Conservation (phyloP, 2,329 filamentous ascomycete species). For the Monosporascus sp. region DNA sequence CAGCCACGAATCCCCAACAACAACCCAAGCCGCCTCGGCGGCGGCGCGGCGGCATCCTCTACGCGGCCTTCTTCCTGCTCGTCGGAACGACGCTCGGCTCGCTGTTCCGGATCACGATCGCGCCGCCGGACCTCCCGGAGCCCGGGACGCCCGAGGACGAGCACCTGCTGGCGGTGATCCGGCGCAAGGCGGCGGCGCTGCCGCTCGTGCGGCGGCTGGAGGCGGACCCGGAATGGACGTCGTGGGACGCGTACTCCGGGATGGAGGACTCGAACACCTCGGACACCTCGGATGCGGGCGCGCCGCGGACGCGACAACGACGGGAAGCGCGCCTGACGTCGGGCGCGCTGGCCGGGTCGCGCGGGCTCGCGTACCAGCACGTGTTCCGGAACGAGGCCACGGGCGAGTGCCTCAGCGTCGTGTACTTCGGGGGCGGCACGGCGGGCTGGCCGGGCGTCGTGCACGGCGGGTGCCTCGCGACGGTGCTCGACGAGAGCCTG, state of each 20-base stretch:
- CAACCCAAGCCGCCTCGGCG: constrained; percentile 19
- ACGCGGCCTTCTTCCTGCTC: constrained; percentile 32
- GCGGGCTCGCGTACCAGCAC: constrained; percentile 49
- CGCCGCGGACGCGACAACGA: neutral
- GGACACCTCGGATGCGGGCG: neutral
- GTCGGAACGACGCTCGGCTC: constrained; percentile 36
- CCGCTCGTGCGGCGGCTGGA: constrained; percentile 43
- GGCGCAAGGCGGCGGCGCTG: constrained; percentile 37
- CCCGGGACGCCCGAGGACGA: constrained; percentile 37
- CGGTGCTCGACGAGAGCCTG: constrained; percentile 64
- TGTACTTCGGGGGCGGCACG: constrained; percentile 62
- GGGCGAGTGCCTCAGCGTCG: constrained; percentile 55
- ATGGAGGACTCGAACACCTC: constrained; percentile 2
- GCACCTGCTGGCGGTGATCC: constrained; percentile 35
- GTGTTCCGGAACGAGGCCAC: constrained; percentile 59
- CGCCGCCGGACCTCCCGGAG: constrained; percentile 36
- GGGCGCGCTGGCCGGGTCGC: constrained; percentile 36
- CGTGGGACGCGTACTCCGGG: constrained; percentile 38
- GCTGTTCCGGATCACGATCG: constrained; percentile 33
- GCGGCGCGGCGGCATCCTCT: constrained; percentile 20
- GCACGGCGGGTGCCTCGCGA: constrained; percentile 68
- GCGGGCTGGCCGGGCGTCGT: constrained; percentile 67
- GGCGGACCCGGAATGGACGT: constrained; percentile 35
- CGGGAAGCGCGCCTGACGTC: constrained; percentile 30
- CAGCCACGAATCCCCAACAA: neutral